Evolutionary conservation across 2,329 filamentous ascomycete species (phyloP), one percentile per base, ranked within the genome.

Genomic region (Chaetomiaceae sp.): DNA sequence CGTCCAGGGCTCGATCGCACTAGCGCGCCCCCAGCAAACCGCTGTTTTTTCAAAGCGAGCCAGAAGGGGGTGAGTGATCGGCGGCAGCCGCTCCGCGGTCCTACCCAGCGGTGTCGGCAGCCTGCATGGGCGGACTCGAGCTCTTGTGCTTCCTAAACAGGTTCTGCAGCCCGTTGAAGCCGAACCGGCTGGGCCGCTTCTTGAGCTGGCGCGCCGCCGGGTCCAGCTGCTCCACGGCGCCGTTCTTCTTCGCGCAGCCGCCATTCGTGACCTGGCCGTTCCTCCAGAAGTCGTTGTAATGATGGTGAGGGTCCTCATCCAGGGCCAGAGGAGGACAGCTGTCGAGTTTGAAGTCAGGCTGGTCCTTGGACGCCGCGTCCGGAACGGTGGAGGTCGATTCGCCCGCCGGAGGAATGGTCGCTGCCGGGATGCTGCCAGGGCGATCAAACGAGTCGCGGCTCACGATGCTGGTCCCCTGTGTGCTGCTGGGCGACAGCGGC

Each of bases 401-500:
- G 6, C 65, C 60, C 4, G 68, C 63, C 3, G 65, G 65, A 2
- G 69, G 68, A 20, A 71, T 60, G 18, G 66, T 67, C 9, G 64
- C 64, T 24, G 61, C 60, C 1, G 69, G 70, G 17, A 73, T 64
- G 52, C 70, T 71, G 30, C 64, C 60, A 3, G 70, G 68, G 15
- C 70, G 71, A 38, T 80, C 78, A 44, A 73, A 58, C 7, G 77
- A 80, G 35, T 80, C 76, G 45, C 72, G 71, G 62, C 79, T 83
- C 54, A 79, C 73, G 52, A 83, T 78, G 61, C 79, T 83, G 15
- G 80, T 83, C 32, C 79, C 80, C 58, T 80, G 73, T 3, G 80
- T 83, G 59, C 79, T 83, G 2, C 79, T 83, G 2, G 80, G 80
- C 19, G 79, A 83, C 29, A 82, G 65, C 3, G 79, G 78, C 73